Conservation (phyloP, 345 rosid genomes). For the Salix purpurea region DNA sequence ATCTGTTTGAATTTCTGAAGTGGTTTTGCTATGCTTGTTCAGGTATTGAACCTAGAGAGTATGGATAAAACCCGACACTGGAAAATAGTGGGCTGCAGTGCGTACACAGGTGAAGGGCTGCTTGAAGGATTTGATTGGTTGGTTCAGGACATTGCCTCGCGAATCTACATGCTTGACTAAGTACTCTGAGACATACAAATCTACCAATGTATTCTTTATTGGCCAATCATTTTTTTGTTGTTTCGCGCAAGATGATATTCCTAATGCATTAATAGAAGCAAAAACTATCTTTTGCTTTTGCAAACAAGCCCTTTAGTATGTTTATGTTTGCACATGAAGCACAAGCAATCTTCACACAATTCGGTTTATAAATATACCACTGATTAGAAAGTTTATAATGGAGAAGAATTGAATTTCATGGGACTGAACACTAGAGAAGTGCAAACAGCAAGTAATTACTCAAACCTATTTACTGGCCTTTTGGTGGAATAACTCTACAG, state of each 20-base stretch:
- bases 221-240: too few species aligned
- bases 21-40: background rate
- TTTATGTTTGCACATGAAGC: too few species aligned
- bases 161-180: conserved; percentile 82
- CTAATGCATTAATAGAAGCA: too few species aligned
- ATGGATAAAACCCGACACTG: conserved; percentile 89
- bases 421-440: background rate
- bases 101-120: conserved; percentile 82
- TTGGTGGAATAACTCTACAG: background rate
- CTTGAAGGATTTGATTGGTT: conserved; percentile 91
- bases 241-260: too few species aligned
- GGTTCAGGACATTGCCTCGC: conserved; percentile 89
- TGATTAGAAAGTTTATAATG: background rate
- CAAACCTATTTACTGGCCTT: background rate
- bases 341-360: too few species aligned
- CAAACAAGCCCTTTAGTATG: too few species aligned
- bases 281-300: too few species aligned
- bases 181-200: background rate
- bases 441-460: background rate
- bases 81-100: conserved; percentile 84
- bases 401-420: background rate
- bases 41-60: conserved; percentile 78
- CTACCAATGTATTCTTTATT: too few species aligned
- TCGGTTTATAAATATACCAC: too few species aligned
- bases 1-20: background rate